Conservation (phyloP, 176 grass and related monocot genomes). For the Olyra latifolia region DNA sequence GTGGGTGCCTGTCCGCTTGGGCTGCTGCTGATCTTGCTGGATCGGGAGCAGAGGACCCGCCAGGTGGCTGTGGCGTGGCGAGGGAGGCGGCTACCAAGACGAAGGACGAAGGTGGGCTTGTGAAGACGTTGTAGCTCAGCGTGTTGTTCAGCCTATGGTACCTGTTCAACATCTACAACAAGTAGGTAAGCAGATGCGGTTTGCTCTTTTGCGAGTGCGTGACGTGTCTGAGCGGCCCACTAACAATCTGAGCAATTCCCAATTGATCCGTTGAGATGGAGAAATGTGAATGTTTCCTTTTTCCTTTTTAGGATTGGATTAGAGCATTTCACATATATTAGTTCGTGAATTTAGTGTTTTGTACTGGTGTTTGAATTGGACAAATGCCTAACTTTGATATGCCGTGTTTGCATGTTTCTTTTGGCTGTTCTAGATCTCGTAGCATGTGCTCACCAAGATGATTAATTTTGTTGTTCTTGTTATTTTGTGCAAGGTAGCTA, state of each 20-base stretch:
- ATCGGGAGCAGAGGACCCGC: not conserved
- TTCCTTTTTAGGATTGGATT: not conserved
- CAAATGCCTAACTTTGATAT: not conserved
- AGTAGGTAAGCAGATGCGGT: constrained; percentile 51
- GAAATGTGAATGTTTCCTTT: not conserved
- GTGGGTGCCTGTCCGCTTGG: not conserved
- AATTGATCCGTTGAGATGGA: not conserved
- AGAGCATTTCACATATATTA: not conserved
- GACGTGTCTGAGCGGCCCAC: not conserved
- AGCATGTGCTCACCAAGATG: not conserved
- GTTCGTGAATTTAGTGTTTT: not conserved
- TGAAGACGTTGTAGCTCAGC: constrained; percentile 54
- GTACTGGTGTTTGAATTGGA: not conserved
- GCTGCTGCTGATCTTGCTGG: constrained; percentile 38
- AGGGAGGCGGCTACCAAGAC: not conserved
- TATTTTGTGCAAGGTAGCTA: not conserved
- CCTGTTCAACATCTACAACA: constrained; percentile 91
- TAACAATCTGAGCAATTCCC: not conserved
- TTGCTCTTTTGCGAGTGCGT: not conserved
- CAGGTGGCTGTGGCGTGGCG: not conserved
- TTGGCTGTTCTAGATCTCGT: not conserved
- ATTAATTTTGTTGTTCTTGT: not conserved
- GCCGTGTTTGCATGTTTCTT: too few relatives aligned
- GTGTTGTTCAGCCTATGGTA: constrained; percentile 77
- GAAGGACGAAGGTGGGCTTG: constrained; percentile 20